These are phyloP conservation scores for Termitomyces sp. DNA, from an alignment of 768 basidiomycete genomes.

Conservation along the genomic window DNA sequence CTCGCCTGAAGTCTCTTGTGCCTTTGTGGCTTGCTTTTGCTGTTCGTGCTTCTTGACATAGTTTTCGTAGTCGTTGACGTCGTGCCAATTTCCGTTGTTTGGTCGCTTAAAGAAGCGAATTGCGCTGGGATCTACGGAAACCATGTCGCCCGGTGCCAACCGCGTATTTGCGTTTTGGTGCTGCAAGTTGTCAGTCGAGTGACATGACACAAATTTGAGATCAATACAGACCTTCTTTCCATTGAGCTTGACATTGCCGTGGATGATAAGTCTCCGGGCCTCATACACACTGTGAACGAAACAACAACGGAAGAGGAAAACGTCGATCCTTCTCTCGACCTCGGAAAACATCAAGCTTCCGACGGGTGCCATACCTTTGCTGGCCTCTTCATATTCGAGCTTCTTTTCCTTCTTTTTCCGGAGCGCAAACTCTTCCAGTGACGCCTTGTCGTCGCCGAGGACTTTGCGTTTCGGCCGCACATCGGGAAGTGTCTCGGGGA, in stretches of 20 bases:
- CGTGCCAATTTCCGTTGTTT: slow-evolving; percentile 26
- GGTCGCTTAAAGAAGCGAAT: slow-evolving; percentile 64
- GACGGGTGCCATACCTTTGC: slow-evolving; percentile 76
- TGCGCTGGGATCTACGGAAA: slow-evolving; percentile 77
- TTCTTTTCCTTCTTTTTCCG: slow-evolving; percentile 46
- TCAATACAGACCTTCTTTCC: slow-evolving; percentile 64
- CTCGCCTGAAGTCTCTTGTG: neutral
- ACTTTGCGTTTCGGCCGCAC: slow-evolving; percentile 59
- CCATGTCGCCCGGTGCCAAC: slow-evolving; percentile 90
- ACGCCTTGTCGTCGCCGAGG: slow-evolving; percentile 35
- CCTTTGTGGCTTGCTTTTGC: neutral
- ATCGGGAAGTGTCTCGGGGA: slow-evolving; percentile 82
- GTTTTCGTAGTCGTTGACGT: slow-evolving; percentile 23
- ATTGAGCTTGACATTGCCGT: slow-evolving; percentile 84
- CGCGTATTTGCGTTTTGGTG: slow-evolving; percentile 81
- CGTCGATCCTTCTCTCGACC: slow-evolving; percentile 92
- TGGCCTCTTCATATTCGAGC: slow-evolving; percentile 45
- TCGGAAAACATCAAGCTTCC: slow-evolving; percentile 94
- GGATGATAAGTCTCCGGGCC: slow-evolving; percentile 79
- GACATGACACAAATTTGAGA: neutral
- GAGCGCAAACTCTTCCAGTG: slow-evolving; percentile 53
- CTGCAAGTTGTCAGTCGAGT: slow-evolving; percentile 30
- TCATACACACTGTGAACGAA: slow-evolving; percentile 87
- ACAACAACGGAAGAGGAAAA: slow-evolving; percentile 85
- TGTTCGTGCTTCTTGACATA: slow-evolving; percentile 4